Conservation (phyloP, 768 basidiomycete species). For the Ramaria sp. region DNA sequence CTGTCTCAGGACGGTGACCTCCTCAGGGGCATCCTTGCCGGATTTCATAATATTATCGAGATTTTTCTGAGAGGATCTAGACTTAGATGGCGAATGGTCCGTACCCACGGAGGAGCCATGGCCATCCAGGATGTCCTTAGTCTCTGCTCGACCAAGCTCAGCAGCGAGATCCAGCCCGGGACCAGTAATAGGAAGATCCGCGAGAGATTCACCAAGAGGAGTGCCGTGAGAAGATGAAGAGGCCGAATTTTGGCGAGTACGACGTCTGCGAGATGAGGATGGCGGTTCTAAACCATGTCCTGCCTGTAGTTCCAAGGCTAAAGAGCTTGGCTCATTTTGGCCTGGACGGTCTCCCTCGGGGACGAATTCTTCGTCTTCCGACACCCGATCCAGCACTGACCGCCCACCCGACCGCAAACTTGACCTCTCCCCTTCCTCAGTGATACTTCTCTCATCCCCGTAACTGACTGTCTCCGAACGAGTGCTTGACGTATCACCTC, state of each 20-base stretch:
- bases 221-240: slow-evolving; percentile 29
- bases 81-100: slow-evolving; percentile 21
- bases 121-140: slow-evolving; percentile 66
- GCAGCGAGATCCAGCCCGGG: slow-evolving; percentile 86
- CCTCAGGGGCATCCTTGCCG: slow-evolving; percentile 31
- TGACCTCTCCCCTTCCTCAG: slow-evolving; percentile 33
- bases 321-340: slow-evolving; percentile 24
- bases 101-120: slow-evolving; percentile 34
- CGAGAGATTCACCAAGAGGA: slow-evolving; percentile 65
- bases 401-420: slow-evolving; percentile 46
- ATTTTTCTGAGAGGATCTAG: slow-evolving; percentile 6
- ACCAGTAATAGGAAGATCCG: slow-evolving; percentile 78
- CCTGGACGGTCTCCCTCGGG: slow-evolving; percentile 21
- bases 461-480: slow-evolving; percentile 29
- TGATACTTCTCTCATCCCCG: slow-evolving; percentile 13
- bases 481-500: slow-evolving; percentile 22
- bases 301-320: slow-evolving; percentile 12
- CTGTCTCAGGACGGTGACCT: slow-evolving; percentile 63
- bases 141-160: slow-evolving; percentile 85
- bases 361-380: slow-evolving; percentile 34
- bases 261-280: slow-evolving; percentile 11
- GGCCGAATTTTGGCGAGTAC: slow-evolving; percentile 22
- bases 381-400: slow-evolving; percentile 25
- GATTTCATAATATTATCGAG: slow-evolving; percentile 22
- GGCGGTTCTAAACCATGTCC: slow-evolving; percentile 26